Base-by-base conservation (phyloP, 345 rosid species). In the Dipteronia sinensis region DNA sequence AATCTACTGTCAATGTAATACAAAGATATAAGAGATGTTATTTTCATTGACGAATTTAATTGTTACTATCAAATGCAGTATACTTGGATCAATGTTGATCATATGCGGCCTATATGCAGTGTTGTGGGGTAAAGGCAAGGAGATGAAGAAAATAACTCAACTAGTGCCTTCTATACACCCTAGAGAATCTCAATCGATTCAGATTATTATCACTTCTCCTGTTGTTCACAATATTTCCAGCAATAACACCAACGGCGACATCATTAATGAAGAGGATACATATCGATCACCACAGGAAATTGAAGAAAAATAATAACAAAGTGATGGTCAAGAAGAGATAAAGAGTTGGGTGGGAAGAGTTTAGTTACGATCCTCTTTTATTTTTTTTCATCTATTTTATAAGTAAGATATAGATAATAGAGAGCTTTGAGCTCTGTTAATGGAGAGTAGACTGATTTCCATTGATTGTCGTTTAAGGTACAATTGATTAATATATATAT, bases 61-160 rank as follows among this genome's bases (percentile, higher is more conserved):
- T 3, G 31, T 67, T 25, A 17, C 13, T 70, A 46, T 38, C 67
- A 62, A 10, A 46, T 46, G 49, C 84, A 90, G 93, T 77, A 29
- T 88, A 46, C n/a, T 86, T 19, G 94, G 91, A 74, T 84, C 82
- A 62, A 74, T 73, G 0, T 34, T 92, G 71, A 88, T 92, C 11
- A 76, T 90, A 15, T 72, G 76, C 7, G 90, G 92, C 9, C 10
- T 88, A 5, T 92, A 90, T 69, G 62, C 29, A 42, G 92, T 90
- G 72, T 61, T 86, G n/a, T 92, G 93, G 94, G 89, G 88, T 6
- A 82, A 89, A 65, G n/a, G 62, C 58, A 80, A 79, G 42, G 93
- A 88, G 82, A 80, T 38, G 72, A 78, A 75, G 77, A 73, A 67
- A 71, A 58, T 47, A 27, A 44, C 34, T 40, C 74, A 69, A 29